A percentile compares a stretch with the other conserved stretches of the same genome.
These are phyloP conservation scores for Amaranthus cruentus DNA, from an alignment of 148 eudicot genomes.

Conservation along the genomic window DNA sequence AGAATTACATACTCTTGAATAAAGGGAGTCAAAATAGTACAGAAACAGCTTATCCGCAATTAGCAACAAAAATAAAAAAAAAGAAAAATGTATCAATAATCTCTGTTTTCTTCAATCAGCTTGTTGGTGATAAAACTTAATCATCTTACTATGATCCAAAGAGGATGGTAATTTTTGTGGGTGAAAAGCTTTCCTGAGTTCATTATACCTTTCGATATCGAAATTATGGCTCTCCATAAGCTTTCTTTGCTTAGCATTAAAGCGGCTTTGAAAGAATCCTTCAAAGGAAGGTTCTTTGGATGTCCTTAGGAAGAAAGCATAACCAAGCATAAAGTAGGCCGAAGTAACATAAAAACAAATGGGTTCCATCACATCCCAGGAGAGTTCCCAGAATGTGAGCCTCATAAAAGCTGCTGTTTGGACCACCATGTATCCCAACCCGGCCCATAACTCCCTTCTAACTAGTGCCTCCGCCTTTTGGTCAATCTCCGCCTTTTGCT, in stretches of 20 bases:
- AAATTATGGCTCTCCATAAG: constrained; percentile 46
- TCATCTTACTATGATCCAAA: constrained; percentile 19
- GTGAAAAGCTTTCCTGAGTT: constrained; percentile 50
- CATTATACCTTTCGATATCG: constrained; percentile 46
- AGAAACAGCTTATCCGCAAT: constrained; percentile 15
- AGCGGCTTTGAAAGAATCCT: constrained; percentile 84
- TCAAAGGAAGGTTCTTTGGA: constrained; percentile 83
- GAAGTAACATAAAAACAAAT: constrained; percentile 90
- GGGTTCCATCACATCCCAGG: constrained; percentile 99
- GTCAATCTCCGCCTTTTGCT: constrained; percentile 59
- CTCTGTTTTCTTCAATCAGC: constrained; percentile 14
- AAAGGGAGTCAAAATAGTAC: constrained; percentile 4
- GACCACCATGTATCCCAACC: constrained; percentile 59
- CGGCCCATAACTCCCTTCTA: constrained; percentile 71
- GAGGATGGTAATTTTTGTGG: constrained; percentile 22
- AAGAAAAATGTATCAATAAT: not conserved
- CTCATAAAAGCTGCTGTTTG: constrained; percentile 91
- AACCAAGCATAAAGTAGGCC: constrained; percentile 73
- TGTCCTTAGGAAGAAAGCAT: constrained; percentile 74
- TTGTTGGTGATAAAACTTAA: constrained; percentile 19
- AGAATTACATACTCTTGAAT: constrained; percentile 9
- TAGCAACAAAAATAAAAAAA: not conserved
- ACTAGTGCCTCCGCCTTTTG: constrained; percentile 60
- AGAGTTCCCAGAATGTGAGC: constrained; percentile 90
- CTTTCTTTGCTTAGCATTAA: constrained; percentile 51